A percentile compares a stretch with the other conserved stretches of the same genome.
These are phyloP conservation scores for Camillea tinctor DNA, from an alignment of 2,329 filamentous ascomycete genomes.

Conservation along the genomic window DNA sequence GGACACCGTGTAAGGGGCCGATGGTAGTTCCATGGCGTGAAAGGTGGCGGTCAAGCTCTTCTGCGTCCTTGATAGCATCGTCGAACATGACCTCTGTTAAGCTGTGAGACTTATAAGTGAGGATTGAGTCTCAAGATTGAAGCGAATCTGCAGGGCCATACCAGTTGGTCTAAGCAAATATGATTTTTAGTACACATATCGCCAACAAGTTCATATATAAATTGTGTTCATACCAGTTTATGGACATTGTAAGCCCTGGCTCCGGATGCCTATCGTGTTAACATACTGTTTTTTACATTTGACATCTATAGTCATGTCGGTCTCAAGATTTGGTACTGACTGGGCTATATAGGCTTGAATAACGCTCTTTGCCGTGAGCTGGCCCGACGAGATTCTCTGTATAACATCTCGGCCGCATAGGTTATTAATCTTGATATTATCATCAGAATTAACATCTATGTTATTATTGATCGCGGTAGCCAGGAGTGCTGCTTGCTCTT, in stretches of 20 bases:
- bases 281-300: too few relatives aligned
- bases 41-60: constrained; percentile 20
- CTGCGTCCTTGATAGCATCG: constrained; percentile 22
- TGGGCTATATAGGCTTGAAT: constrained; percentile 21
- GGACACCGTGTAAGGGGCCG: constrained; percentile 27
- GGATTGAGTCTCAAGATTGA: too few relatives aligned
- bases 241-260: too few relatives aligned
- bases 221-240: too few relatives aligned
- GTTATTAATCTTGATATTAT: too few relatives aligned
- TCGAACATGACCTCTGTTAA: constrained; percentile 29
- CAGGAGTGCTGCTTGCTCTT: neutral
- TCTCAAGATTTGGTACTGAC: constrained; percentile 4
- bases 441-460: too few relatives aligned
- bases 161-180: constrained; percentile 22
- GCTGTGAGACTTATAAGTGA: constrained; percentile 6
- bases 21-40: constrained; percentile 9
- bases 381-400: constrained; percentile 12
- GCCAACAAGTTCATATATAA: too few relatives aligned
- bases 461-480: constrained; percentile 2
- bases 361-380: constrained; percentile 19
- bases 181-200: neutral
- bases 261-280: too few relatives aligned
- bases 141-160: constrained; percentile 1
- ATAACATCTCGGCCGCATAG: too few relatives aligned
- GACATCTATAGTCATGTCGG: too few relatives aligned